A percentile compares a stretch with the other conserved stretches of the same genome.
Evolutionary conservation across 1,284 basidiomycete species (phyloP).

Genomic region (Papiliotrema flavescens): DNA sequence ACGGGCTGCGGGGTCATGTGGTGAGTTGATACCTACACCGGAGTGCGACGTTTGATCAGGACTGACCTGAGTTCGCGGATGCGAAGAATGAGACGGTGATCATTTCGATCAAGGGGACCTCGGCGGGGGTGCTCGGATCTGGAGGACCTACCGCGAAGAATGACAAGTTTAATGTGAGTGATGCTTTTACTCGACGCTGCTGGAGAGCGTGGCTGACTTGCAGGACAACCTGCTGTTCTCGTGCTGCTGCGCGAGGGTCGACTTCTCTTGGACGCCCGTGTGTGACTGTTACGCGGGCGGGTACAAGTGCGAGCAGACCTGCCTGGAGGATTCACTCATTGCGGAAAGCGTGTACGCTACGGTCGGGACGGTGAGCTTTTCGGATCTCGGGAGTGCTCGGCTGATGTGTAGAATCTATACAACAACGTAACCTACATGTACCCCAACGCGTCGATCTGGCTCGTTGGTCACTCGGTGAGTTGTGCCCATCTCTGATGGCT

Average conservation of each 20-base stretch:
- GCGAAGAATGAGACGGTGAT: constrained; percentile 79
- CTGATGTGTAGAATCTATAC: constrained; percentile 68
- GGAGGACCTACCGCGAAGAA: constrained; percentile 83
- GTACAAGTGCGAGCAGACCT: constrained; percentile 78
- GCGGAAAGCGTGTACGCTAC: constrained; percentile 76
- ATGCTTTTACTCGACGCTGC: not conserved
- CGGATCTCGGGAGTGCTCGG: not conserved
- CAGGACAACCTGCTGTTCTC: constrained; percentile 93
- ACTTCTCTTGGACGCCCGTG: constrained; percentile 92
- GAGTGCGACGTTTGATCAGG: not conserved
- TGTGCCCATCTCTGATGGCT: not conserved
- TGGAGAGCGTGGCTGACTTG: constrained; percentile 1
- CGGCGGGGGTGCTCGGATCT: constrained; percentile 69
- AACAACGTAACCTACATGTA: constrained; percentile 93
- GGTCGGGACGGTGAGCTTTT: constrained; percentile 59
- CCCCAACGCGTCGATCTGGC: constrained; percentile 88
- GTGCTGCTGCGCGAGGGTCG: constrained; percentile 92
- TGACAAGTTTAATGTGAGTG: constrained; percentile 74
- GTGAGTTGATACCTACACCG: constrained; percentile 21
- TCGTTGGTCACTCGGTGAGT: constrained; percentile 73
- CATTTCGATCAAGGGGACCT: constrained; percentile 91
- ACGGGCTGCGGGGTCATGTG: constrained; percentile 88
- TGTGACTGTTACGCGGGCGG: constrained; percentile 84
- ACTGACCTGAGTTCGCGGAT: constrained; percentile 60
- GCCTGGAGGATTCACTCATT: constrained; percentile 72